Percentiles rank a stretch among this genome's conserved stretches.
Conservation (phyloP, 257 asterid genomes). For the Solanum chiquidenum region DNA sequence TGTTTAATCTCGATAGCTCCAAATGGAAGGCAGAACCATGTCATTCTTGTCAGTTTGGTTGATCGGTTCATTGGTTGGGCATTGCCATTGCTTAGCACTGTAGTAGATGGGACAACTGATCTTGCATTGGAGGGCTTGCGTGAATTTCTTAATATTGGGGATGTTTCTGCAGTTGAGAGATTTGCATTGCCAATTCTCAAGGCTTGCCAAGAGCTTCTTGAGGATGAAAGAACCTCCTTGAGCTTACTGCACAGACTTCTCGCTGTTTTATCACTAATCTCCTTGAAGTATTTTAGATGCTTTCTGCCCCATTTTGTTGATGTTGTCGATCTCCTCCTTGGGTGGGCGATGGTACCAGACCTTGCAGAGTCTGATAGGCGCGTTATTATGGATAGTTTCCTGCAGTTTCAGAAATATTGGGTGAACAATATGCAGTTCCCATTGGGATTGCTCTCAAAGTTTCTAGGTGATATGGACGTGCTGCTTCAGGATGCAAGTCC, state of each 20-base stretch:
- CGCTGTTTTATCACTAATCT: slow-evolving; percentile 59
- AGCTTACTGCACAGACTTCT: slow-evolving; percentile 68
- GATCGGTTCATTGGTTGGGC: slow-evolving; percentile 96
- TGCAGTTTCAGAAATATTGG: slow-evolving; percentile 98
- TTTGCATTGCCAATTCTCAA: slow-evolving; percentile 88
- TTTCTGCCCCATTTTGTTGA: slow-evolving; percentile 96
- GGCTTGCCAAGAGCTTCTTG: slow-evolving; percentile 96
- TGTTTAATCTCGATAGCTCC: slow-evolving; percentile 57
- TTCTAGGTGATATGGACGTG: slow-evolving; percentile 91
- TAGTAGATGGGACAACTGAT: slow-evolving; percentile 51
- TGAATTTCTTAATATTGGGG: slow-evolving; percentile 85
- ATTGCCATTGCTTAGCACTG: slow-evolving; percentile 51
- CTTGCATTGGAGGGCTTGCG: slow-evolving; percentile 79
- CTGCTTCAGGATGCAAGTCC: slow-evolving; percentile 84
- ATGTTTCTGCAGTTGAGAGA: slow-evolving; percentile 80
- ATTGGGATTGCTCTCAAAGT: slow-evolving; percentile 77
- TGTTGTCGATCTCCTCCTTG: slow-evolving; percentile 92
- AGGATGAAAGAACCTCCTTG: slow-evolving; percentile 93
- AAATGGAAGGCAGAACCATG: slow-evolving; percentile 85
- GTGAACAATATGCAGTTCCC: slow-evolving; percentile 95
- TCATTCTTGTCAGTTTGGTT: slow-evolving; percentile 50
- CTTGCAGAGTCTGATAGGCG: slow-evolving; percentile 64
- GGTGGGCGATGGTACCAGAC: slow-evolving; percentile 95
- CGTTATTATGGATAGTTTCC: slow-evolving; percentile 88
- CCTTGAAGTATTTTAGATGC: slow-evolving; percentile 80